A percentile compares a stretch with the other conserved stretches of the same genome.
Conservation (phyloP, 495 filamentous ascomycete species). For the Annulohypoxylon moriforme region DNA sequence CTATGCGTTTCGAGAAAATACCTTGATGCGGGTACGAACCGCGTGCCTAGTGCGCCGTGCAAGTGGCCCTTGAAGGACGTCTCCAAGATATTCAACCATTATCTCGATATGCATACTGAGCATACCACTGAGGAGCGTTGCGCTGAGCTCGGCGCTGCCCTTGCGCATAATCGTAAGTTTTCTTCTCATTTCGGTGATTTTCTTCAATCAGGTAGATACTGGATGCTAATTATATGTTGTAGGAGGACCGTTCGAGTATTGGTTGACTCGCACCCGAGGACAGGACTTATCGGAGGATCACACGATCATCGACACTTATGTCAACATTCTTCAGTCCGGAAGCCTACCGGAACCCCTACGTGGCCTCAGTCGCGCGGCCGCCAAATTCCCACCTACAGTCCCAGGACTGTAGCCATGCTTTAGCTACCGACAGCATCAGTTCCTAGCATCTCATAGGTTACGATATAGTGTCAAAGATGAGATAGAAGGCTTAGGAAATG, state of each 20-base stretch:
- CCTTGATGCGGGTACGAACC: constrained; percentile 50
- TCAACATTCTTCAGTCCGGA: constrained; percentile 47
- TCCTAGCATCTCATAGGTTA: not conserved
- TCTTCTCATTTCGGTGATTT: too few relatives aligned
- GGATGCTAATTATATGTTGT: constrained; percentile 13
- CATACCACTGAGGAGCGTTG: constrained; percentile 53
- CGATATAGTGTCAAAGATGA: not conserved
- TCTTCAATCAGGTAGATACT: constrained; percentile 10
- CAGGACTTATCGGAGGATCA: constrained; percentile 47
- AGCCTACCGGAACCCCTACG: constrained; percentile 51
- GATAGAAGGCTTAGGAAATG: not conserved
- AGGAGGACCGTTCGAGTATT: constrained; percentile 61
- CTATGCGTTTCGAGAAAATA: constrained; percentile 56
- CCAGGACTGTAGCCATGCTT: not conserved
- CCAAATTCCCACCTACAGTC: constrained; percentile 38
- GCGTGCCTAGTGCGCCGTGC: constrained; percentile 57
- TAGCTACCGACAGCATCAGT: not conserved
- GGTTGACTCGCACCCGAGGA: constrained; percentile 52
- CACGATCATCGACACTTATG: constrained; percentile 49
- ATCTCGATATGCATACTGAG: constrained; percentile 58
- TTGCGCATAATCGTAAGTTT: constrained; percentile 53
- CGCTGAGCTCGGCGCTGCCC: constrained; percentile 53
- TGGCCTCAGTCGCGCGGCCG: constrained; percentile 51
- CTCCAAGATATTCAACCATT: constrained; percentile 60
- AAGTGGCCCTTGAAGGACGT: constrained; percentile 61